phyloP scores from a whole-genome alignment of 805 yeast genomes.

The Starmera pachycereana region DNA sequence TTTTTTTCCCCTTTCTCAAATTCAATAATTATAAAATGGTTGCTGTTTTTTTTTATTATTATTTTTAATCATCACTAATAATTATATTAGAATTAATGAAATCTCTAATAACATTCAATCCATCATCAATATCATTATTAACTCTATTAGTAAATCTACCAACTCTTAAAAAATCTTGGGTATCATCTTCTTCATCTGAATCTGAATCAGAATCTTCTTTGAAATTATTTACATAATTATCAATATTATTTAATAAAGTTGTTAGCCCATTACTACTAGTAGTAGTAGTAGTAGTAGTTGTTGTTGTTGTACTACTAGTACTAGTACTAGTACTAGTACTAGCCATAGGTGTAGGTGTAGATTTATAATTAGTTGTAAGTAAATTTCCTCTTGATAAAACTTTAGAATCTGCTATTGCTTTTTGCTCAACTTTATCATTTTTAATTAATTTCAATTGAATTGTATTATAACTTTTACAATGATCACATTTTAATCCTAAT shows the following conservation, averaged over 20 bases:
- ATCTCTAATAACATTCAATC: neutral
- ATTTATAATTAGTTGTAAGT: constrained; percentile 16
- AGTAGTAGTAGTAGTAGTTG: neutral
- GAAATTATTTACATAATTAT: constrained; percentile 16
- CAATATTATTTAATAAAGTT: constrained; percentile 15
- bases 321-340: too few species aligned
- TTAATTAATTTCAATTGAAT: constrained; percentile 60
- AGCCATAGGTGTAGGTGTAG: constrained; percentile 5
- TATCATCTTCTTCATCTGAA: constrained; percentile 11
- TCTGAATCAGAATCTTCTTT: constrained; percentile 11
- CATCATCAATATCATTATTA: neutral
- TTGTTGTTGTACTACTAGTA: constrained; percentile 9
- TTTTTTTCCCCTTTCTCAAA: too few species aligned
- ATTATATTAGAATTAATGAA: too few species aligned
- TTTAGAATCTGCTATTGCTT: neutral
- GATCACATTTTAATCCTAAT: constrained; percentile 78
- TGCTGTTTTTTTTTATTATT: too few species aligned
- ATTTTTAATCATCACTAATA: constrained; percentile 2
- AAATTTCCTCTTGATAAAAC: constrained; percentile 13
- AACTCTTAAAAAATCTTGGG: constrained; percentile 13
- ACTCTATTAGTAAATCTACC: neutral
- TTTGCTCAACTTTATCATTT: constrained; percentile 2
- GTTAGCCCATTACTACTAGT: neutral
- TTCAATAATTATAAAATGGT: too few species aligned
- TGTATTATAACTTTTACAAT: constrained; percentile 83